Evolutionary conservation across 2,329 filamentous ascomycete genomes (phyloP), one percentile per base, ranked within the genome.

Genomic region (Macrophomina tecta): DNA sequence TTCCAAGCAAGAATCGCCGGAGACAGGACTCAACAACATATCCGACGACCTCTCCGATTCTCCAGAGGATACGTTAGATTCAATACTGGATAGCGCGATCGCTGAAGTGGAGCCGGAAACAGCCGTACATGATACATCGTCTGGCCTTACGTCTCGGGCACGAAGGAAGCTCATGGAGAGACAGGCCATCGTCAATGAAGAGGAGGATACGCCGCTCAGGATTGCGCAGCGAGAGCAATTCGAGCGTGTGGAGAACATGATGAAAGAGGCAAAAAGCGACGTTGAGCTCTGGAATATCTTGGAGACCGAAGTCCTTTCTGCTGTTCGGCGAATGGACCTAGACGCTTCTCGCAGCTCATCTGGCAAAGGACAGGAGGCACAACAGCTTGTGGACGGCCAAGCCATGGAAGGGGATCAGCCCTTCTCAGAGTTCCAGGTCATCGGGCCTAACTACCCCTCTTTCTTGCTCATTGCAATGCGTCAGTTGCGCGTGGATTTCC

Each of bases 201-300:
- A 48, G 6, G n/a, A 30, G n/a, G 55, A 61, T 23, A 53, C 55
- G 9, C 23, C 48, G 4, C 36, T 66, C 23, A 66, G 53, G 46
- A 49, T n/a, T 66, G 58, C 56, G 5, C n/a, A 67, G 69, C 23
- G 58, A 40, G 32, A 68, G 65, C 56, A 69, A 55, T 55, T 67
- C 69, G 32, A 63, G 32, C 80, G 86, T 9, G 82, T 92, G 8
- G 84, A 86, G 69, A 69, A 71, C 5, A 72, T 86, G 46, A 85
- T 94, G 79, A 77, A 80, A 11, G 74, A 72, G 1, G 88, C 88
- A 18, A 71, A 80, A 67, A 86, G 86, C 0, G 91, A 94, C 71
- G 78, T 83, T 23, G 86, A 87, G 61, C 80, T 93, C 9, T 93
- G 91, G 90, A 76, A 86, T 6, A 77, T 90, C 3, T 81, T 94